phyloP scores from a whole-genome alignment of 768 basidiomycete species.

The Boletus insuetus region DNA sequence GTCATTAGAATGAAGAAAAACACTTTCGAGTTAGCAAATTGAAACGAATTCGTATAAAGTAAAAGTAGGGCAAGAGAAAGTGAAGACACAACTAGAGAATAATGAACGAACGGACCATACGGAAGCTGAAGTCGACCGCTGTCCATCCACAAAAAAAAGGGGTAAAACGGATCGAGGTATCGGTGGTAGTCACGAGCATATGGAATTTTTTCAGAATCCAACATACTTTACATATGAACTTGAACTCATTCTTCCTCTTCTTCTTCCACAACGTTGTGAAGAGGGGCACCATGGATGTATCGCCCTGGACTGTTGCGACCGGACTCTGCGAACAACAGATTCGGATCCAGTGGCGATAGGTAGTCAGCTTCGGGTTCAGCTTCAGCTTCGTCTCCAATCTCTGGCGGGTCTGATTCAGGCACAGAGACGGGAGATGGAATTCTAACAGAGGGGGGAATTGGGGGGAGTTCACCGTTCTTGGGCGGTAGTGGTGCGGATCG shows the following conservation, averaged over 20 bases:
- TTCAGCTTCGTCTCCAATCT: constrained; percentile 28
- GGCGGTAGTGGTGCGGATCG: constrained; percentile 21
- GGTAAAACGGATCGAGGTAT: constrained; percentile 19
- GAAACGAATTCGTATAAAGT: constrained; percentile 4
- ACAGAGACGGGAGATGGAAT: constrained; percentile 14
- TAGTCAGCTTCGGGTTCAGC: constrained; percentile 23
- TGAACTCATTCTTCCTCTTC: constrained; percentile 51
- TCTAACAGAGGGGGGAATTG: background rate
- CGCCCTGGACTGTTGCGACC: constrained; percentile 65
- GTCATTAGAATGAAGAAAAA: constrained; percentile 22
- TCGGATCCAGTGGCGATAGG: constrained; percentile 35
- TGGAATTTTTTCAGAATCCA: constrained; percentile 5
- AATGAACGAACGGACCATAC: background rate
- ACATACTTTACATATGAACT: constrained; percentile 21
- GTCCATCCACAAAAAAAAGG: constrained; percentile 8
- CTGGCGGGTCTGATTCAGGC: constrained; percentile 24
- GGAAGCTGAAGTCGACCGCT: constrained; percentile 3
- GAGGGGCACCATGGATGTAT: constrained; percentile 80
- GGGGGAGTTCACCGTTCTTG: constrained; percentile 10
- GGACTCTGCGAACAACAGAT: constrained; percentile 40
- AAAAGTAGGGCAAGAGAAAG: background rate
- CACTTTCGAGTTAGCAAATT: constrained; percentile 14
- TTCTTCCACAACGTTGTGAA: constrained; percentile 85
- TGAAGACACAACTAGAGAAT: background rate
- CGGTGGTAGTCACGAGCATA: constrained; percentile 22